Percentiles rank a stretch among this genome's conserved stretches.
These are phyloP conservation scores for Neospora caninum DNA, from an alignment of 169 alveolate genomes.

Conservation along the genomic window DNA sequence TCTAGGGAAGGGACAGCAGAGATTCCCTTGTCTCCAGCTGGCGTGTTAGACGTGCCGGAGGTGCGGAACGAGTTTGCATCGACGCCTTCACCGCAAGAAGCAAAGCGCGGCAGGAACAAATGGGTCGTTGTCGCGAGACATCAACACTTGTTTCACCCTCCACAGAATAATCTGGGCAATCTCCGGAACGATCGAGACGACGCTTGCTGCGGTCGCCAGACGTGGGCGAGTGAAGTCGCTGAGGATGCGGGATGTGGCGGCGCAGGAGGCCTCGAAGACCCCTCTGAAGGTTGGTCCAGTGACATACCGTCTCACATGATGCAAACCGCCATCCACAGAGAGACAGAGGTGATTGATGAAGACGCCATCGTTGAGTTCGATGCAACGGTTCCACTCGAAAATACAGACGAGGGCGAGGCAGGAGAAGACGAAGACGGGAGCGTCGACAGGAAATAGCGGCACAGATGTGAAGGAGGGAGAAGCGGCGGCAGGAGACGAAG, in stretches of 20 bases:
- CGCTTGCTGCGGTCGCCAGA: neutral
- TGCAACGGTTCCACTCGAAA: neutral
- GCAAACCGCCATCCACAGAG: neutral
- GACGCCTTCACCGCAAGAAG: neutral
- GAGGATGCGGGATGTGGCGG: neutral
- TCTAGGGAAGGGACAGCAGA: neutral
- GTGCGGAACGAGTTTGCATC: neutral
- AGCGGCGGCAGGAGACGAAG: too few species aligned
- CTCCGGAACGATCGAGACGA: neutral
- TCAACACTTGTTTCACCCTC: neutral
- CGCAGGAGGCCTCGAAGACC: neutral
- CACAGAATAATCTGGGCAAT: neutral
- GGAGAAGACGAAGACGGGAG: neutral
- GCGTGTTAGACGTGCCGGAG: neutral
- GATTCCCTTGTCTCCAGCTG: neutral
- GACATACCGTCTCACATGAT: slow-evolving; percentile 1
- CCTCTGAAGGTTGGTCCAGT: neutral
- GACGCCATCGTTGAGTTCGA: slow-evolving; percentile 15
- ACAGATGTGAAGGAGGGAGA: neutral
- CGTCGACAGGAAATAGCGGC: neutral
- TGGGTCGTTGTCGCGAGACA: neutral
- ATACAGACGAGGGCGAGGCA: neutral
- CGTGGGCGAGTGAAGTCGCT: neutral
- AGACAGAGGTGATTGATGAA: neutral
- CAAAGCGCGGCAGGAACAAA: neutral